phyloP scores from a whole-genome alignment of 2,329 filamentous ascomycete genomes.

The Colletotrichum tofieldiae region DNA sequence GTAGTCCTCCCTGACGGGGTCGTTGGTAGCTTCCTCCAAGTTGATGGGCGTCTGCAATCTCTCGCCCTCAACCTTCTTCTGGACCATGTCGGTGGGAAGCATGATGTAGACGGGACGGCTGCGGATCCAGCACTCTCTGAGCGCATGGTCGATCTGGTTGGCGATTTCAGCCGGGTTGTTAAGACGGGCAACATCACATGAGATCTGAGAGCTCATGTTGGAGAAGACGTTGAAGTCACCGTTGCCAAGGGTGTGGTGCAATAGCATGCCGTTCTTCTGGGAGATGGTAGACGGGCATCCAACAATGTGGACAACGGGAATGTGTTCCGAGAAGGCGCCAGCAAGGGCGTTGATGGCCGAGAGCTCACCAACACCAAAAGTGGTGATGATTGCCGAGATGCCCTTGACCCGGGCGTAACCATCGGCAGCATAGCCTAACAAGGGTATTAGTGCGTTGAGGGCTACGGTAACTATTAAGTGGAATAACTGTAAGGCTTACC shows the following conservation, averaged over 20 bases:
- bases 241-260: constrained; percentile 81
- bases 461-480: neutral
- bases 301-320: constrained; percentile 80
- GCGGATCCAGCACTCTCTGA: constrained; percentile 81
- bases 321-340: constrained; percentile 81
- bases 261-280: constrained; percentile 64
- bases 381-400: constrained; percentile 80
- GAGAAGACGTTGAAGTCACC: constrained; percentile 88
- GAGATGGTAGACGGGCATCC: constrained; percentile 66
- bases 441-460: neutral
- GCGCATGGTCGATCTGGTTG: constrained; percentile 82
- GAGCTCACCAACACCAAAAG: constrained; percentile 83
- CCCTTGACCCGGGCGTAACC: constrained; percentile 83
- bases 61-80: constrained; percentile 82
- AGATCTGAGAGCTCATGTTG: constrained; percentile 82
- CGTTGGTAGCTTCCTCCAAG: constrained; percentile 75
- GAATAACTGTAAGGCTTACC: constrained; percentile 60
- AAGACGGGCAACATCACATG: constrained; percentile 79
- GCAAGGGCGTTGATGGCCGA: constrained; percentile 82
- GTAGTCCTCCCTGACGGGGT: constrained; percentile 81
- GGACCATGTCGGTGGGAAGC: constrained; percentile 85
- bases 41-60: constrained; percentile 81
- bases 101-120: constrained; percentile 88
- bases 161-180: constrained; percentile 80
- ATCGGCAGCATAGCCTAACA: constrained; percentile 81